phyloP scores from a whole-genome alignment of 2,329 filamentous ascomycete genomes.

The Cytospora piceicola region DNA sequence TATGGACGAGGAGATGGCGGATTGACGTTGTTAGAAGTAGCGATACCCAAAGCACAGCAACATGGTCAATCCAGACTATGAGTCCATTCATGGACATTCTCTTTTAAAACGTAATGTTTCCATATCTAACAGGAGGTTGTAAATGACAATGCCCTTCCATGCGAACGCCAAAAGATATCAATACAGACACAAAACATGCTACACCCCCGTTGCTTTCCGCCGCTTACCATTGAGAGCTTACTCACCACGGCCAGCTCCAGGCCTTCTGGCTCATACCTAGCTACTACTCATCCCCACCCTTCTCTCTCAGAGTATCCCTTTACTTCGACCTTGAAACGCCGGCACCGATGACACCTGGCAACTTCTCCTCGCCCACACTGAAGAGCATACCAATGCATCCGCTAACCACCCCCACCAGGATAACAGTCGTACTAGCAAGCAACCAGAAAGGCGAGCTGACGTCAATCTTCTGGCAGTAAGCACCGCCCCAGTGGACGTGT shows the following conservation, averaged over 20 bases:
- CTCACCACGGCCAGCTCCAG: not conserved
- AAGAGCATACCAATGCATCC: constrained; percentile 80
- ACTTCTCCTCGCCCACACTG: constrained; percentile 80
- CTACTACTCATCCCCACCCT: not conserved
- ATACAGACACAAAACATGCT: constrained; percentile 30
- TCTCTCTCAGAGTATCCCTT: constrained; percentile 22
- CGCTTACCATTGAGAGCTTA: not conserved
- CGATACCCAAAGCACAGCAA: constrained; percentile 18
- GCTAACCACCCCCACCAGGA: constrained; percentile 68
- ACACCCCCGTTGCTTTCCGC: constrained; percentile 16
- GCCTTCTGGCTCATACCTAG: not conserved
- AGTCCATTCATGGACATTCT: constrained; percentile 3
- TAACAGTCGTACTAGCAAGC: constrained; percentile 73
- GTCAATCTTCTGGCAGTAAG: constrained; percentile 89
- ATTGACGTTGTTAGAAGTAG: constrained; percentile 12
- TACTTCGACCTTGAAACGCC: constrained; percentile 79
- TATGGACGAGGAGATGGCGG: constrained; percentile 36
- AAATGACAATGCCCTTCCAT: constrained; percentile 35
- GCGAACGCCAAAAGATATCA: constrained; percentile 34
- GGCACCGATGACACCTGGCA: constrained; percentile 94
- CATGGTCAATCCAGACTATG: constrained; percentile 5
- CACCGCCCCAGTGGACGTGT: constrained; percentile 72
- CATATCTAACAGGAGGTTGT: constrained; percentile 32
- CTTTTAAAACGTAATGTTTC: constrained; percentile 23
- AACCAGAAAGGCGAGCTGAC: constrained; percentile 89